These are phyloP conservation scores for Firmiana major DNA, from an alignment of 345 rosid genomes.

Conservation along the genomic window DNA sequence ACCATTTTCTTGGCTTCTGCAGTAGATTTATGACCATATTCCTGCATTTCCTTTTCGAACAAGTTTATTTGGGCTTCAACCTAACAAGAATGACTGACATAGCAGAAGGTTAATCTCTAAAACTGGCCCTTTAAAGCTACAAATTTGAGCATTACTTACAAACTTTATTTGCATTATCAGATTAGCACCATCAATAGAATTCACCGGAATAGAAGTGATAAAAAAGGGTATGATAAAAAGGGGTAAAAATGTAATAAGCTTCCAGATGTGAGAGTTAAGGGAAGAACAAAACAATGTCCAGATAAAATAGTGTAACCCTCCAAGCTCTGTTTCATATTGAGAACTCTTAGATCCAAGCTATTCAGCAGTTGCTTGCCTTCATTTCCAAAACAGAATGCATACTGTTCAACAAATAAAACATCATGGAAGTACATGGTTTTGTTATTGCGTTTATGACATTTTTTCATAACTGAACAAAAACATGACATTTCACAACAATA, in stretches of 20 bases:
- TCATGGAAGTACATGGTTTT: background rate
- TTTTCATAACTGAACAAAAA: background rate
- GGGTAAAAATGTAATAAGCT: background rate
- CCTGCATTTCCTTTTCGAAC: conserved; percentile 56
- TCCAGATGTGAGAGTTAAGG: background rate
- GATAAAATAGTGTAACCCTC: background rate
- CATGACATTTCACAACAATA: background rate
- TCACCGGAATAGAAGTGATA: background rate
- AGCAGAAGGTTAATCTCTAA: conserved; percentile 7
- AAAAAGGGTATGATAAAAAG: background rate
- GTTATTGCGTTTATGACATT: background rate
- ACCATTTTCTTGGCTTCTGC: conserved; percentile 54
- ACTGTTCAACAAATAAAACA: background rate
- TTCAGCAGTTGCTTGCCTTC: background rate
- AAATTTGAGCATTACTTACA: background rate
- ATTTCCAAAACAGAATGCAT: background rate
- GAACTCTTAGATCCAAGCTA: background rate
- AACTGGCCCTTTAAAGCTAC: conserved; percentile 10
- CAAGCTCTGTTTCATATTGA: background rate
- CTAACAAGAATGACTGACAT: conserved; percentile 27
- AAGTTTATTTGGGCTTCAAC: conserved; percentile 47
- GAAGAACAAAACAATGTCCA: background rate
- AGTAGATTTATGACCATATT: conserved; percentile 37
- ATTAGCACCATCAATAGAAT: background rate
- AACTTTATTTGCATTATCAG: background rate